Percentiles rank a stretch among this genome's conserved stretches.
Evolutionary conservation across 371 early-diverging fungal species (phyloP).

Genomic region (Mucor indicus): DNA sequence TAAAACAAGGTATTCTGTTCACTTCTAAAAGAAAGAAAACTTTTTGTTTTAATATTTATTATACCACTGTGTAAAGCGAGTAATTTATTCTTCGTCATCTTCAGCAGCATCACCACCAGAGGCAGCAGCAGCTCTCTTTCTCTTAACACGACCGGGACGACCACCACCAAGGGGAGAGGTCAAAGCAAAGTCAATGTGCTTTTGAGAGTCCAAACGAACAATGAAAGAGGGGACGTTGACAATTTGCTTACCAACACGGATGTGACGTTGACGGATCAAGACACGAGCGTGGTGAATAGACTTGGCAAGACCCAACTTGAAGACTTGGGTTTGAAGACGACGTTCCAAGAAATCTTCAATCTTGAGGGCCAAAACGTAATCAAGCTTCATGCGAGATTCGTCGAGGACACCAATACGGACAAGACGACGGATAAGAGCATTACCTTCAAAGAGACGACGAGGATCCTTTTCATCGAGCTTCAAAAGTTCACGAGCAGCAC

Average conservation of each 20-base stretch:
- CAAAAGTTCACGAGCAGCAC: constrained; percentile 99
- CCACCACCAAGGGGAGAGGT: constrained; percentile 99
- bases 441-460: constrained; percentile 98
- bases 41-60: no score
- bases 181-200: constrained; percentile 98
- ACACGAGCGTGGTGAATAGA: constrained; percentile 99
- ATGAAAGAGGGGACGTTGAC: constrained; percentile 96
- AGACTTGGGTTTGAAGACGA: constrained; percentile 99
- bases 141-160: constrained; percentile 96
- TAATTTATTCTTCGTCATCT: constrained; percentile 63
- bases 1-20: no score
- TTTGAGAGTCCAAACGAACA: constrained; percentile 93
- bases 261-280: constrained; percentile 98
- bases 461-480: constrained; percentile 97
- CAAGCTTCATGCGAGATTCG: constrained; percentile 96
- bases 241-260: constrained; percentile 98
- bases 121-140: constrained; percentile 79
- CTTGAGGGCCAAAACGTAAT: constrained; percentile 98
- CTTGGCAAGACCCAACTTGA: constrained; percentile 98
- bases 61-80: no score
- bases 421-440: constrained; percentile 97
- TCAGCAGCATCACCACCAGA: constrained; percentile 50
- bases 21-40: no score
- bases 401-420: constrained; percentile 98
- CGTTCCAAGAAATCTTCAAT: constrained; percentile 99